Evolutionary conservation across 2,329 filamentous ascomycete species (phyloP).

Genomic region (Scopulariopsis brevicaulis): DNA sequence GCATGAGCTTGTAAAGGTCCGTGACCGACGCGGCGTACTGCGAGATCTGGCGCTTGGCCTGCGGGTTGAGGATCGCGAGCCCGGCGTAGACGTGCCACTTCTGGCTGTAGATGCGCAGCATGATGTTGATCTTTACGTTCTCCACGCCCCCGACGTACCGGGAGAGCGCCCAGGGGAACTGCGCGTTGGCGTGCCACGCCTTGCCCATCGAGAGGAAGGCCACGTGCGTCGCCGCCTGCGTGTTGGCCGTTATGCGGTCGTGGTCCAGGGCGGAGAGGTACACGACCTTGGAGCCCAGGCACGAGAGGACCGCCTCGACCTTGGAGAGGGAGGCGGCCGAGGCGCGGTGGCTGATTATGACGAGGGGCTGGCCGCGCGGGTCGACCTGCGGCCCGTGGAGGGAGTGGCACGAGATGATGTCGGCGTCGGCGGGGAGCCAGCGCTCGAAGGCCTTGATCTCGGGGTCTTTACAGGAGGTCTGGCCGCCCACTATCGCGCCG

Average conservation of each 20-base stretch:
- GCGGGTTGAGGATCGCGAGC: constrained; percentile 90
- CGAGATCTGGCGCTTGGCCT: constrained; percentile 81
- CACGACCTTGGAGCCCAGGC: constrained; percentile 76
- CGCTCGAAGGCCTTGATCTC: constrained; percentile 90
- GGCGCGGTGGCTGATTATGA: constrained; percentile 87
- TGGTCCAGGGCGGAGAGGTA: constrained; percentile 79
- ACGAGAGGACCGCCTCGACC: constrained; percentile 71
- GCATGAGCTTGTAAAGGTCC: constrained; percentile 93
- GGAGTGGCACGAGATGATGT: constrained; percentile 93
- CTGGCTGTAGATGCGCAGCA: constrained; percentile 91
- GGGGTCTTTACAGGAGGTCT: constrained; percentile 96
- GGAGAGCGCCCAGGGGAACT: constrained; percentile 95
- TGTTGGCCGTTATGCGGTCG: constrained; percentile 95
- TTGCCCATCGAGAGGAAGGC: constrained; percentile 97
- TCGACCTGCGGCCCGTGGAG: constrained; percentile 89
- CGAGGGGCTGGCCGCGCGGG: constrained; percentile 78
- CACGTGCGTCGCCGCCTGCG: constrained; percentile 93
- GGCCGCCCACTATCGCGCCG: constrained; percentile 89
- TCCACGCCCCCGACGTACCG: constrained; percentile 96
- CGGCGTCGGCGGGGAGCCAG: constrained; percentile 76
- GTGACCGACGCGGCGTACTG: constrained; percentile 92
- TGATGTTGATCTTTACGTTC: constrained; percentile 98
- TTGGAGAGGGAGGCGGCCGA: constrained; percentile 64
- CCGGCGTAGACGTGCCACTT: constrained; percentile 99
- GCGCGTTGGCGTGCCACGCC: constrained; percentile 87